Conservation (phyloP, 1,139 yeast species). For the Ogataea hybrid region DNA sequence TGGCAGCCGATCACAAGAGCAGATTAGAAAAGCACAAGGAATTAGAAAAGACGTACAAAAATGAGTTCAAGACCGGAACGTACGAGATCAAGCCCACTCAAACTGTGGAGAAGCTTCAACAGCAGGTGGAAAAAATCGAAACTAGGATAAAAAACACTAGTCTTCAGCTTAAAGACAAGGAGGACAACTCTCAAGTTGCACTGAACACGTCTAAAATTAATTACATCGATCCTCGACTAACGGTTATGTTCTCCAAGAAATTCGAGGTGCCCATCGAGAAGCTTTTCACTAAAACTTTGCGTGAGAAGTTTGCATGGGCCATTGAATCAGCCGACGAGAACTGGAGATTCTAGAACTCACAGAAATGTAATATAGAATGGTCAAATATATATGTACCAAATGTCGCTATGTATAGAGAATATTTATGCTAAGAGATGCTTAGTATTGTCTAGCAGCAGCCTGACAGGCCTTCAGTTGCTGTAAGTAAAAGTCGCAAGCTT, state of each 20-base stretch:
- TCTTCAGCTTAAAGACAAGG: slow-evolving; percentile 83
- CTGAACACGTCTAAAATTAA: slow-evolving; percentile 91
- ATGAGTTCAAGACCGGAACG: slow-evolving; percentile 61
- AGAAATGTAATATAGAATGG: background rate
- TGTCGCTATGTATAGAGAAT: slow-evolving; percentile 16
- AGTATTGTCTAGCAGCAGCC: slow-evolving; percentile 84
- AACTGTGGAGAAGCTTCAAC: slow-evolving; percentile 70
- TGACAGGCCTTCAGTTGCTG: slow-evolving; percentile 98
- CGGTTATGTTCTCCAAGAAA: slow-evolving; percentile 86
- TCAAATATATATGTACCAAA: background rate
- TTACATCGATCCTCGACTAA: slow-evolving; percentile 91
- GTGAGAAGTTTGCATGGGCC: slow-evolving; percentile 97
- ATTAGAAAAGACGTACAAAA: slow-evolving; percentile 48
- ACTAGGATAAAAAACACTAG: slow-evolving; percentile 66
- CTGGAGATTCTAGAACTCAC: slow-evolving; percentile 63
- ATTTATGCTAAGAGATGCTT: slow-evolving; percentile 18
- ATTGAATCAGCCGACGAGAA: slow-evolving; percentile 84
- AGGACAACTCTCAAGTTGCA: slow-evolving; percentile 92
- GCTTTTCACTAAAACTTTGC: slow-evolving; percentile 81
- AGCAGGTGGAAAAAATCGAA: slow-evolving; percentile 72
- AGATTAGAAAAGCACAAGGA: slow-evolving; percentile 60
- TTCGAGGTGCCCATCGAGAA: slow-evolving; percentile 89
- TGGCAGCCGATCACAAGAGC: slow-evolving; percentile 43
- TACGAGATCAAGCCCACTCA: slow-evolving; percentile 52
- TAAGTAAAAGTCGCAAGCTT: slow-evolving; percentile 92